Evolutionary conservation across 140 eudicot genomes (phyloP), one percentile per base, ranked within the genome.

Genomic region (Senecio squalidus): DNA sequence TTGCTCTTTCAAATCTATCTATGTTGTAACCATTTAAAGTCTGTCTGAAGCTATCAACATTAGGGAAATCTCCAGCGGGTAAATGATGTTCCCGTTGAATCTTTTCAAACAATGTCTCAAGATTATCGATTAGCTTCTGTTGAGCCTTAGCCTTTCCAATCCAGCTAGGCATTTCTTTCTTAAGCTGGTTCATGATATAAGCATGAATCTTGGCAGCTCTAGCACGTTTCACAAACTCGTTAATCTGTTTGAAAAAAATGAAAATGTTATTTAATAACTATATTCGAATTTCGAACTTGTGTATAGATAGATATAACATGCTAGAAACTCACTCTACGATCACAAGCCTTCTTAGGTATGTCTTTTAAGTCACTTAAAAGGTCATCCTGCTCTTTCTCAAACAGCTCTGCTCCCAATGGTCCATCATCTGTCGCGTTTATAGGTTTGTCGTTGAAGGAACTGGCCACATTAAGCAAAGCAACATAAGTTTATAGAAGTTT

Each of bases 211-310:
- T 91, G 46, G 94, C 98, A 62, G 98, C 85, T 67, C 96, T 72
- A 24, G 98, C 98, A 20, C 98, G 94, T 67, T 91, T 86, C 69
- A 91, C 98, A 79, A 91, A 91, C 78, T 91, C 96, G 40, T 91
- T 91, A 53, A 91, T 83, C 40, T 9, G 40, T 14, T 6, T 13
- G n/a, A 48, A 16, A 26, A 27, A 4, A 1, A 56, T 15, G 15
- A 1, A 23, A 7, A 18, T 55, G 60, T 20, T 28, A 6, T 3
- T 36, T 36, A 34, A 20, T 13, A 24, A 9, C 1, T 5, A 0
- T 34, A 16, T 53, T 48, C 70, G 18, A 55, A 3, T n/a, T n/a
- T 5, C 2, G 9, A 45, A 24, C 6, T 21, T 29, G 17, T 9
- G 3, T n/a, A n/a, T n/a, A 54, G 47, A 47, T 17, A 36, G 0